Evolutionary conservation across 2,329 filamentous ascomycete species (phyloP).

Genomic region (Fusarium udum): DNA sequence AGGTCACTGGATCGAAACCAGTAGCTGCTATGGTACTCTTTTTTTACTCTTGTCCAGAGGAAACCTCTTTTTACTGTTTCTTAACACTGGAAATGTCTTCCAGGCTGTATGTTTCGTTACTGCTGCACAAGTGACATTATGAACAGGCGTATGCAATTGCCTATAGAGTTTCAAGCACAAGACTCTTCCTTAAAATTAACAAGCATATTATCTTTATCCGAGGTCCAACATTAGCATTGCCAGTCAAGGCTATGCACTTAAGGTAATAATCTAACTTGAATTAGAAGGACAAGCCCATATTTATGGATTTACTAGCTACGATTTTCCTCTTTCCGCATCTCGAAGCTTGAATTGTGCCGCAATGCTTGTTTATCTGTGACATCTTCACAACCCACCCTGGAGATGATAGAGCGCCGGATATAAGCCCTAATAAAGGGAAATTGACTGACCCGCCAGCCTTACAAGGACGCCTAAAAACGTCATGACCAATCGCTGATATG

Average conservation of each 20-base stretch:
- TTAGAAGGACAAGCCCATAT: neutral
- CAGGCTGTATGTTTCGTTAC: neutral
- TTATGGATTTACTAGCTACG: neutral
- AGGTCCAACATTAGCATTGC: neutral
- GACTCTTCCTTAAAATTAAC: no score
- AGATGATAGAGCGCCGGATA: neutral
- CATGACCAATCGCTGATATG: neutral
- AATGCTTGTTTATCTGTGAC: neutral
- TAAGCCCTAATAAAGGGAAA: neutral
- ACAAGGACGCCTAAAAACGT: neutral
- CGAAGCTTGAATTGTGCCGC: neutral
- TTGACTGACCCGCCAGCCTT: conserved; percentile 14
- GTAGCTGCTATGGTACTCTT: conserved; percentile 7
- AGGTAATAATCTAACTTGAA: neutral
- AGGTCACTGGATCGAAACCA: conserved; percentile 26
- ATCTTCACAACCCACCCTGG: neutral
- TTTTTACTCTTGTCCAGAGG: neutral
- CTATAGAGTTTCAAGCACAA: neutral
- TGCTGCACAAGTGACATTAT: neutral
- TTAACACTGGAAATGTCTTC: neutral
- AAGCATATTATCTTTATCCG: neutral
- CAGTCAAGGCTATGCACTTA: neutral
- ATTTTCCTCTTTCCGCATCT: neutral
- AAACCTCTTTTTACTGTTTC: neutral
- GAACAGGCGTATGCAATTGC: neutral